Base-by-base conservation (phyloP, 352 stramenopile genomes). In the Lagenidium giganteum region DNA sequence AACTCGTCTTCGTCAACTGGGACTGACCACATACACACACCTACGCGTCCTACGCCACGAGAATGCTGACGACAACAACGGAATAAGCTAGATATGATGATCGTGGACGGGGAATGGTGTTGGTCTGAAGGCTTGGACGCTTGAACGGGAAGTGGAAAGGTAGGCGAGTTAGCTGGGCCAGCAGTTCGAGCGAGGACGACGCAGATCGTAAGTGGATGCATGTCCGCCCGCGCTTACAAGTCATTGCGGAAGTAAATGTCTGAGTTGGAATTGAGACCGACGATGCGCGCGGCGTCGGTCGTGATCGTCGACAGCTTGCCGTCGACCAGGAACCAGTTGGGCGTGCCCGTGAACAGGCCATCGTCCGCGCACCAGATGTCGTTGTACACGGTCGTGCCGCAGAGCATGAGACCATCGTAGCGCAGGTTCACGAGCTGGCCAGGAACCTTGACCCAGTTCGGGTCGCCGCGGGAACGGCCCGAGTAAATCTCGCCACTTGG, bases 251-350 rank as follows among this genome's bases (percentile, higher is more conserved):
- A 31, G 20, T 18, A 52, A 28, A 52, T 38, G 13, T 44, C 45
- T 20, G 18, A 32, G 34, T 28, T 39, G 7, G 20, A 26, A 34
- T 36, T 51, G 44, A 14, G 24, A 23, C 45, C 45, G 16, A 32
- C 36, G 34, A 52, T n/a, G 14, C 22, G 18, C 25, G 27, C 36
- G 18, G 9, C 26, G 45, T 52, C 38, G 45, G 45, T 22, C n/a
- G 9, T 45, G 9, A 24, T 28, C 34, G 44, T 45, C 34, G 31
- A 24, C 26, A 52, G 25, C 45, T 52, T 52, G 36, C 35, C 35
- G 14, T 52, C 45, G 23, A 47, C 27, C 2, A n/a, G 47, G 18
- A 36, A 14, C 48, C 48, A 56, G 48, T 56, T 56, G 23, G 48
- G 48, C 16, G 20, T 29, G 17, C 31, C 32, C 9, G 27, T 9